Evolutionary conservation across 2,329 filamentous ascomycete species (phyloP).

Genomic region (Cytospora leucostoma): DNA sequence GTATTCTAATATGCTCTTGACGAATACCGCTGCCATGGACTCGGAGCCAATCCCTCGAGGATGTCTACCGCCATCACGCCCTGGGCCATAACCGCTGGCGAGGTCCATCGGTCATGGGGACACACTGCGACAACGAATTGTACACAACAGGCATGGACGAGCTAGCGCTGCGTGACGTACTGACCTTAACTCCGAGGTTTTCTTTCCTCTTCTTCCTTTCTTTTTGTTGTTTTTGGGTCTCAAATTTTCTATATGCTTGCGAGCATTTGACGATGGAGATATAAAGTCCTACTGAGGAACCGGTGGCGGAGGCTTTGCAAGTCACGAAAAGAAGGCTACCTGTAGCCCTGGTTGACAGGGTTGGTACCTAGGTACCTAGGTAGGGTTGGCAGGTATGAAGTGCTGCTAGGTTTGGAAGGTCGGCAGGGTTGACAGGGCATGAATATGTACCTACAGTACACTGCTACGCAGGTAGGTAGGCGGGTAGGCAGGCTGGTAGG

Average conservation of each 20-base stretch:
- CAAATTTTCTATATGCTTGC: background rate
- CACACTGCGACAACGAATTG: background rate
- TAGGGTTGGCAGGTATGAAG: no score
- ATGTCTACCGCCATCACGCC: background rate
- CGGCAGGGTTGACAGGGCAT: background rate
- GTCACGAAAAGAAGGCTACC: background rate
- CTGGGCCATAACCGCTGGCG: background rate
- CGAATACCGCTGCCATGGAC: background rate
- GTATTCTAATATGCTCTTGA: background rate
- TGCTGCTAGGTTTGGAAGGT: background rate
- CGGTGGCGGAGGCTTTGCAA: background rate
- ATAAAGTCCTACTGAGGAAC: background rate
- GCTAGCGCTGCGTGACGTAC: background rate
- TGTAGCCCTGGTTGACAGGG: background rate
- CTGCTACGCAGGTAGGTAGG: conserved; percentile 4
- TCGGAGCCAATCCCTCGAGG: background rate
- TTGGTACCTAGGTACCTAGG: background rate
- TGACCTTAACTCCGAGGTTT: background rate
- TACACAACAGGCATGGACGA: background rate
- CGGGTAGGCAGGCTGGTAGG: background rate
- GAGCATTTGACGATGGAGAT: background rate
- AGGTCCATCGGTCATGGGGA: background rate
- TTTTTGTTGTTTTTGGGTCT: background rate
- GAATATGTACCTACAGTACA: no score
- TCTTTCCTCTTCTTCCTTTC: background rate